These are phyloP conservation scores for Gaillardinia entomophila DNA, from an alignment of 805 yeast genomes.

Conservation along the genomic window DNA sequence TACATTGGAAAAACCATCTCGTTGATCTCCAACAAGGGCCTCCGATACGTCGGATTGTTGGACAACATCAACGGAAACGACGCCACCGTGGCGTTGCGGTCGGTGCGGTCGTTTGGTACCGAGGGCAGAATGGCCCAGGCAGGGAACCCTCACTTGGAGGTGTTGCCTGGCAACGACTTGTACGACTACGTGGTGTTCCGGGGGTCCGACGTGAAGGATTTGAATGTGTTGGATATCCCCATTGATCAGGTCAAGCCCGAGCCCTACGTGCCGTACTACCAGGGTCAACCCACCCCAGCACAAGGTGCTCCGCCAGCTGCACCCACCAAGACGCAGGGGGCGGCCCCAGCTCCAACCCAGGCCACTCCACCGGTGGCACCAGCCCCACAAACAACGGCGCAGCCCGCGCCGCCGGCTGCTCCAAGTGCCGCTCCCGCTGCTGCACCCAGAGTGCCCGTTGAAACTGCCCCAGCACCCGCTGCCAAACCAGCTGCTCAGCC, in stretches of 20 bases:
- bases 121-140: slow-evolving; percentile 68
- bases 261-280: slow-evolving; percentile 18
- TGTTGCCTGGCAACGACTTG: slow-evolving; percentile 62
- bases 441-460: neutral
- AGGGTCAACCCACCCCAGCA: neutral
- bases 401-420: slow-evolving; percentile 6
- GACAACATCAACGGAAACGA: slow-evolving; percentile 85
- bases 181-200: slow-evolving; percentile 78
- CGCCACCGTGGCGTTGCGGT: slow-evolving; percentile 77
- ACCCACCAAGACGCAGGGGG: slow-evolving; percentile 1
- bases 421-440: neutral
- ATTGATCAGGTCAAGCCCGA: slow-evolving; percentile 59
- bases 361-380: slow-evolving; percentile 15
- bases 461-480: too few species aligned
- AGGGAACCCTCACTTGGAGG: slow-evolving; percentile 63
- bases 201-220: slow-evolving; percentile 88
- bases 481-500: slow-evolving; percentile 2
- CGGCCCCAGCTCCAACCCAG: slow-evolving; percentile 13
- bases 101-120: slow-evolving; percentile 83
- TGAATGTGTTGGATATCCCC: slow-evolving; percentile 73
- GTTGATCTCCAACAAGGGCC: slow-evolving; percentile 69
- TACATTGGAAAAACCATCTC: slow-evolving; percentile 88
- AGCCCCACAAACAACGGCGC: slow-evolving; percentile 3
- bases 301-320: neutral
- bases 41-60: slow-evolving; percentile 85